Conservation (phyloP, 306 rosid genomes). For the Begonia masoniana region DNA sequence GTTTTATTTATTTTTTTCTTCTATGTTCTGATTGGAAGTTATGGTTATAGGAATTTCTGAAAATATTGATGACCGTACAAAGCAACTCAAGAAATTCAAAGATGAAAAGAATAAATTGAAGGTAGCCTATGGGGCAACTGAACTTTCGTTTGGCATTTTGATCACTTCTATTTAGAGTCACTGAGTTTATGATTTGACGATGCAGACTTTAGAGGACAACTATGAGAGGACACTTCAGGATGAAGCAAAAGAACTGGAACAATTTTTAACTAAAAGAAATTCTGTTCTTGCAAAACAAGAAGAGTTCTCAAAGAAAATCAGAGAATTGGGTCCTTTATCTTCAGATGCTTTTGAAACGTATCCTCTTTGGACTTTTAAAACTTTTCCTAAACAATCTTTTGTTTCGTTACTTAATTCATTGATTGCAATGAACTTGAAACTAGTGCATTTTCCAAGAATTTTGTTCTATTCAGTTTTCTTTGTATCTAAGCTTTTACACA, state of each 20-base stretch:
- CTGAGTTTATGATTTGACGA: slow-evolving; percentile 19
- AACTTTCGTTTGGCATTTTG: slow-evolving; percentile 3
- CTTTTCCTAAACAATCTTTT: neutral
- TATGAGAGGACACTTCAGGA: slow-evolving; percentile 83
- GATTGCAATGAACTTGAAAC: no score
- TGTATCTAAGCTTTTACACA: neutral
- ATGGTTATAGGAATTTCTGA: slow-evolving; percentile 54
- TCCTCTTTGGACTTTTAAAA: slow-evolving; percentile 13
- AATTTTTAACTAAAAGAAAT: slow-evolving; percentile 63
- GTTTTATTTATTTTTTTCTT: slow-evolving; percentile 10
- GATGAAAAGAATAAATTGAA: slow-evolving; percentile 72
- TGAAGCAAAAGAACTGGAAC: slow-evolving; percentile 87
- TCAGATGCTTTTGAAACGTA: slow-evolving; percentile 98
- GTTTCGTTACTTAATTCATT: no score
- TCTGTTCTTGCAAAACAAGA: slow-evolving; percentile 75
- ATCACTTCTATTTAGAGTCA: slow-evolving; percentile 10
- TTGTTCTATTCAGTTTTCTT: no score
- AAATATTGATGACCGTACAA: slow-evolving; percentile 37
- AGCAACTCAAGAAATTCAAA: slow-evolving; percentile 48
- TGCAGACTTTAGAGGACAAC: slow-evolving; percentile 71
- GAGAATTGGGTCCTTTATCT: slow-evolving; percentile 82
- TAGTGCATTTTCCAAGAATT: no score
- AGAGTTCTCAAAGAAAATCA: slow-evolving; percentile 74
- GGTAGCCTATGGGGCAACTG: slow-evolving; percentile 24
- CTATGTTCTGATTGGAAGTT: slow-evolving; percentile 19